phyloP scores from a whole-genome alignment of 2,329 filamentous ascomycete genomes.

The Zymoseptoria passerinii region DNA sequence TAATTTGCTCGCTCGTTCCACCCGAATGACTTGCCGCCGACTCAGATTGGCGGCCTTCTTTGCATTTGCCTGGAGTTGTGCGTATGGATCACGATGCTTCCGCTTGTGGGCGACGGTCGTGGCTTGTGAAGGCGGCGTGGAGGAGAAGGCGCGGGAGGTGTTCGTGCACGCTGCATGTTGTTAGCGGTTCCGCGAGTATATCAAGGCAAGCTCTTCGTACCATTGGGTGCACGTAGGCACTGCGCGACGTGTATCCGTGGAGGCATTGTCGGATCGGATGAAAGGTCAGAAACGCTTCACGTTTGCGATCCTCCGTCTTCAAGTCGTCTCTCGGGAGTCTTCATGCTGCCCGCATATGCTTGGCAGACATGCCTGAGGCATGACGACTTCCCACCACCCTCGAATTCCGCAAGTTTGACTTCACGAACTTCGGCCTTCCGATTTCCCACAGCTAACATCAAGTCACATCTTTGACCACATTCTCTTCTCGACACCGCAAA shows the following conservation, averaged over 20 bases:
- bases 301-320: constrained; percentile 5
- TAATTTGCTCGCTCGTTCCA: constrained; percentile 54
- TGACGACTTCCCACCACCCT: neutral
- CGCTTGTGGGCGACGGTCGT: constrained; percentile 49
- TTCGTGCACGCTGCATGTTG: constrained; percentile 9
- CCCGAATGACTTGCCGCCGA: constrained; percentile 60
- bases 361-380: neutral
- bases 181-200: constrained; percentile 1
- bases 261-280: constrained; percentile 31
- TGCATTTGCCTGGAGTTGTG: constrained; percentile 70
- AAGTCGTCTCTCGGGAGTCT: neutral
- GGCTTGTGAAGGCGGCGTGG: constrained; percentile 57
- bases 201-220: constrained; percentile 20
- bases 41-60: constrained; percentile 76
- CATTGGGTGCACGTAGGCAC: constrained; percentile 36
- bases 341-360: neutral
- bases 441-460: neutral
- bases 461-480: constrained; percentile 9
- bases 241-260: constrained; percentile 39
- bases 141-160: constrained; percentile 42
- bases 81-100: constrained; percentile 70
- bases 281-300: neutral
- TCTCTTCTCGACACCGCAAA: constrained; percentile 42
- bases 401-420: neutral
- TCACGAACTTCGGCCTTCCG: neutral